Percentiles rank a stretch among this genome's conserved stretches.
Evolutionary conservation across 179 eudicot species (phyloP).

Genomic region (Corrigiola litoralis): DNA sequence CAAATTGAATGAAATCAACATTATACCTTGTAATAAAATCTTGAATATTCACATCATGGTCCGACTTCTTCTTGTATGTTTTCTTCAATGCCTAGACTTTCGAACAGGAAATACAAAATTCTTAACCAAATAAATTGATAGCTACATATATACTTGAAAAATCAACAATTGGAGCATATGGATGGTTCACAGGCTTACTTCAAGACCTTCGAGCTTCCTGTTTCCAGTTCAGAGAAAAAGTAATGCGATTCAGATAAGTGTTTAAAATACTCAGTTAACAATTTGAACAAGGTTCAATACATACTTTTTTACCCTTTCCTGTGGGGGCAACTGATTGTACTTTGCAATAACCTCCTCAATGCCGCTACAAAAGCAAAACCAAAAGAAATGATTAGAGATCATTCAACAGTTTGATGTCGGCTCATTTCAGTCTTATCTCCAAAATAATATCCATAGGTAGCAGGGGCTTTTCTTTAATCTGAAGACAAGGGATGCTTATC

Average conservation of each 20-base stretch:
- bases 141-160: neutral
- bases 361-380: conserved; percentile 23
- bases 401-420: neutral
- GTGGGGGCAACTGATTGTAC: conserved; percentile 42
- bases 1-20: neutral
- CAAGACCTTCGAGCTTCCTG: conserved; percentile 54
- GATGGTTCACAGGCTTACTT: conserved; percentile 34
- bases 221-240: conserved; percentile 13
- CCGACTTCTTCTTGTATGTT: conserved; percentile 43
- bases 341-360: conserved; percentile 42
- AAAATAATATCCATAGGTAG: too few relatives aligned
- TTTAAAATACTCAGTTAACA: neutral
- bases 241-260: conserved; percentile 2
- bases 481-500: neutral
- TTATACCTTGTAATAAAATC: conserved; percentile 43
- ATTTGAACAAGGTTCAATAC: conserved; percentile 1
- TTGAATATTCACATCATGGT: conserved; percentile 45
- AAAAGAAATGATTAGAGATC: neutral
- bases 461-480: neutral
- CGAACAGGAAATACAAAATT: conserved; percentile 19
- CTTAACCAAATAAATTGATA: conserved; percentile 20
- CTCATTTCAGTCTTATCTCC: too few relatives aligned
- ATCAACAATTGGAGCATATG: neutral
- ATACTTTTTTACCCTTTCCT: conserved; percentile 55
- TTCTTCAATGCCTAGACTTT: conserved; percentile 56